Percentiles rank a stretch among this genome's conserved stretches.
Evolutionary conservation across 192 early-diverging fungal genomes (phyloP).

Genomic region (Blastocladiella britannica): DNA sequence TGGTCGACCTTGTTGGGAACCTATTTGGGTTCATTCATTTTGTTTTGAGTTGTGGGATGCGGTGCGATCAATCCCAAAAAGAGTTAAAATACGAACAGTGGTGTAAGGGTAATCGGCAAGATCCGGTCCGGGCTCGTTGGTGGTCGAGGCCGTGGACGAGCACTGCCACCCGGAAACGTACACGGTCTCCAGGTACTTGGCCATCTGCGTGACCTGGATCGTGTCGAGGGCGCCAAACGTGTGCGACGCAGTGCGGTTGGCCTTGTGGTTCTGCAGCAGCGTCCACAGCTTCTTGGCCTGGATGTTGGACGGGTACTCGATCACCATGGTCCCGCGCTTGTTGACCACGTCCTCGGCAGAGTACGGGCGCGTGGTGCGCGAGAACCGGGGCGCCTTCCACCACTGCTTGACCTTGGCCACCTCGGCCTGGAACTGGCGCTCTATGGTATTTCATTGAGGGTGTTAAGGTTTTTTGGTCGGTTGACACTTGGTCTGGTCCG

Average conservation of each 20-base stretch:
- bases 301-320: conserved; percentile 54
- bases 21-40: too few relatives aligned
- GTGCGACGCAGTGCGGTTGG: conserved; percentile 56
- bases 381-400: conserved; percentile 73
- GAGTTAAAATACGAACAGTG: conserved; percentile 15
- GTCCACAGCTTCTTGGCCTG: conserved; percentile 89
- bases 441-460: too few relatives aligned
- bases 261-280: conserved; percentile 54
- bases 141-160: conserved; percentile 79
- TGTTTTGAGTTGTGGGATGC: not conserved
- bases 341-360: conserved; percentile 57
- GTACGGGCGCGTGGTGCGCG: conserved; percentile 65
- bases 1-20: conserved; percentile 98
- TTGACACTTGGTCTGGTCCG: too few relatives aligned
- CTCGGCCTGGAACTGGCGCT: conserved; percentile 53
- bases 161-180: conserved; percentile 98
- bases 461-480: too few relatives aligned
- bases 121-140: conserved; percentile 94
- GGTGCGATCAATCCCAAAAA: not conserved
- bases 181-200: conserved; percentile 85
- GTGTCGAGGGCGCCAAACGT: conserved; percentile 91
- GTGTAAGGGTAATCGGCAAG: conserved; percentile 98
- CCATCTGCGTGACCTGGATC: conserved; percentile 89
- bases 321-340: conserved; percentile 65
- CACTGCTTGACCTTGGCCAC: conserved; percentile 64